Evolutionary conservation across 306 rosid genomes (phyloP), one percentile per base, ranked within the genome.

Genomic region (Alnus rubra): DNA sequence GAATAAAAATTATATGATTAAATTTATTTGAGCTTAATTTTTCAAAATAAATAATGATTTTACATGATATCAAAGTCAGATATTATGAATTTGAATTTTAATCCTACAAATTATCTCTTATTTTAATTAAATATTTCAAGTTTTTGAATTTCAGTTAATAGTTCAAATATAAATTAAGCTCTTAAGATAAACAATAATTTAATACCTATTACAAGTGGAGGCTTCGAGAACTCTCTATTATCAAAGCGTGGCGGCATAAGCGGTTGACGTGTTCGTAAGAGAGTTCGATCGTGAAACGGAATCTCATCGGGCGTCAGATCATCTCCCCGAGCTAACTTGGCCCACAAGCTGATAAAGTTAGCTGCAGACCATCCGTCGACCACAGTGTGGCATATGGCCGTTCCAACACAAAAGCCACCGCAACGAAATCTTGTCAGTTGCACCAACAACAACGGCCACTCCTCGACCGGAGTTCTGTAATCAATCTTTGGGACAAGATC

Each of bases 401-500:
- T 11, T 1, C 78, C 86, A 14, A 79, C 39, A 31, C 53, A 70
- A 42, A 79, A 16, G 15, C 74, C 78, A 7, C 64, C 42, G 4
- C 59, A 74, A 1, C 33, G 3, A 23, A 23, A 23, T 23, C 28
- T 23, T 23, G 28, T 23, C 28, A 23, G 28, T 23, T 23, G 28
- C 28, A 23, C 28, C 28, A 23, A 23, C 28, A 23, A 23, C 28
- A 23, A 23, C 28, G 28, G 28, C 28, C 28, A 23, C 28, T 23
- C 28, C 28, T 23, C 28, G 28, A 23, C 28, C 28, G 28, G 28
- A 23, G 28, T 23, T 23, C 28, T 23, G 28, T 23, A 23, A 74
- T 83, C 70, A 18, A 78, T 14, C 7, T 3, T 39, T 5, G 82
- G 86, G 74, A 69, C 3, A 39, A 82, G 82, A 4, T 74, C 69